Conservation (phyloP, 441 rosid species). For the California macrophylla region DNA sequence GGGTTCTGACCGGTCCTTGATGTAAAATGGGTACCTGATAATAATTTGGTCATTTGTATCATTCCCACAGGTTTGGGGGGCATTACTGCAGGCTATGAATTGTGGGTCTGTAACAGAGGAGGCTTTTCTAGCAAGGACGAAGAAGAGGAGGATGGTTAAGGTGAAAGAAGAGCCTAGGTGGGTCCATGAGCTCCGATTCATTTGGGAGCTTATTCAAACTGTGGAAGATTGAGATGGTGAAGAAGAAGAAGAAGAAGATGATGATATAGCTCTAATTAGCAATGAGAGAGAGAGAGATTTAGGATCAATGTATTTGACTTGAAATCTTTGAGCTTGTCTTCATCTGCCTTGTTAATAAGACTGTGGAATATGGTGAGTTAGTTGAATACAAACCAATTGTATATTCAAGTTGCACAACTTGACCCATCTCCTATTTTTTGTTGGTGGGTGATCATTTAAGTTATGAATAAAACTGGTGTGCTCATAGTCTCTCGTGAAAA, state of each 20-base stretch:
- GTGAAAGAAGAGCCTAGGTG: not conserved
- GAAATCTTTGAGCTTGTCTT: not conserved
- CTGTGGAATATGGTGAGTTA: not conserved
- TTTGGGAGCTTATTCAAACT: not conserved
- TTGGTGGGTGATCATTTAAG: not conserved
- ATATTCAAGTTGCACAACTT: not conserved
- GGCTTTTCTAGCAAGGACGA: slow-evolving; percentile 13
- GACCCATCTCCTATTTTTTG: not conserved
- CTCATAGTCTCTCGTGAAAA: not conserved
- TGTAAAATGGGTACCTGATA: slow-evolving; percentile 37
- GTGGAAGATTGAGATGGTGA: not conserved
- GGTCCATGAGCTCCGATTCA: not conserved
- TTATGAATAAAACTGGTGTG: not conserved
- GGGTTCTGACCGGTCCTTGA: slow-evolving; percentile 15
- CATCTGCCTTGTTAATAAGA: not conserved
- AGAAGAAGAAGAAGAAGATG: not conserved
- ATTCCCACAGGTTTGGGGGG: slow-evolving; percentile 25
- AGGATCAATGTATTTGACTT: not conserved
- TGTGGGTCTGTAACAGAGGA: slow-evolving; percentile 17
- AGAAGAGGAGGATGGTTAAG: slow-evolving; percentile 9
- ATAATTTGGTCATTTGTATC: slow-evolving; percentile 14
- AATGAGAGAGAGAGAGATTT: not conserved
- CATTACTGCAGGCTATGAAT: slow-evolving; percentile 22
- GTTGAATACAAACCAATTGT: not conserved
- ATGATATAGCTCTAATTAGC: not conserved